A percentile compares a stretch with the other conserved stretches of the same genome.
These are phyloP conservation scores for Typha latifolia DNA, from an alignment of 176 grass and related monocot genomes.

Conservation along the genomic window DNA sequence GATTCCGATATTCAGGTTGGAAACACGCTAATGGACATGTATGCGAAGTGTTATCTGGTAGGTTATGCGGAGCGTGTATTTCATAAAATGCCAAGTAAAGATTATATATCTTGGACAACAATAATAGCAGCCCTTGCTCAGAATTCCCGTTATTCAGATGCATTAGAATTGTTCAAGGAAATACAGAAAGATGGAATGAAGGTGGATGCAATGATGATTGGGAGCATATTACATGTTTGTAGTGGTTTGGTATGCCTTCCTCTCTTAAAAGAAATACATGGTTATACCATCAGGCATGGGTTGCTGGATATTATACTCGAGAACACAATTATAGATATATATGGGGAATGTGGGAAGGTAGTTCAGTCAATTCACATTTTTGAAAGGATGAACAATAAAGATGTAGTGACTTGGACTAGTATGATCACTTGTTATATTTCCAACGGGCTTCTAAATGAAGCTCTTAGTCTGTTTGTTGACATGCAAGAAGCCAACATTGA, in stretches of 20 bases:
- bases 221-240: conserved; percentile 60
- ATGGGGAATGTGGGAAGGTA: conserved; percentile 49
- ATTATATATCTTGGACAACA: conserved; percentile 76
- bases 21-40: conserved; percentile 92
- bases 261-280: conserved; percentile 56
- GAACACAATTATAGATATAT: conserved; percentile 58
- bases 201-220: conserved; percentile 77
- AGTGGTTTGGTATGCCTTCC: conserved; percentile 36
- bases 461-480: conserved; percentile 51
- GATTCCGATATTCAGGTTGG: conserved; percentile 53
- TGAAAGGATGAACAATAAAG: conserved; percentile 43
- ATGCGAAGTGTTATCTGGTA: conserved; percentile 44
- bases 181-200: conserved; percentile 33
- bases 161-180: conserved; percentile 41
- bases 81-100: conserved; percentile 43
- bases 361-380: conserved; percentile 37
- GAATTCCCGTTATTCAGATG: conserved; percentile 40
- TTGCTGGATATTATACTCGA: conserved; percentile 65
- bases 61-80: conserved; percentile 40
- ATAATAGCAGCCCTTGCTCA: conserved; percentile 54
- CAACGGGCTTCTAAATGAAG: conserved; percentile 42
- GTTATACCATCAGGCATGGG: conserved; percentile 51
- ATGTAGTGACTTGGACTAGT: conserved; percentile 81
- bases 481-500: conserved; percentile 42
- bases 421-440: conserved; percentile 56